A percentile compares a stretch with the other conserved stretches of the same genome.
phyloP scores from a whole-genome alignment of 2,329 filamentous ascomycete genomes.

The Coniella lustricola region DNA sequence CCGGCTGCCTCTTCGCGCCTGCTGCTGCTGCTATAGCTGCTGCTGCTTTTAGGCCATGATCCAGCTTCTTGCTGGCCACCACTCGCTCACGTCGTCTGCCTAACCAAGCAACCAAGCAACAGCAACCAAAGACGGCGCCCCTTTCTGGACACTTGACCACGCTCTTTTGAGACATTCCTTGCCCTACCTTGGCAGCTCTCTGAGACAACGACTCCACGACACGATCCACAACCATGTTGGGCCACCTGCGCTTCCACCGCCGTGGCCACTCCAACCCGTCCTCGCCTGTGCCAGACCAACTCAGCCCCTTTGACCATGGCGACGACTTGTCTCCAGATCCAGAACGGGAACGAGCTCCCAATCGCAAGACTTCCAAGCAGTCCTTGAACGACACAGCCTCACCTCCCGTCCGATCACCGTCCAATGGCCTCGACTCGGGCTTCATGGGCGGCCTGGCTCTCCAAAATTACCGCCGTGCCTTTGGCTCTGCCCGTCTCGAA shows the following conservation, averaged over 20 bases:
- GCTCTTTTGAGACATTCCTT: no score
- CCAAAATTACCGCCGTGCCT: constrained; percentile 40
- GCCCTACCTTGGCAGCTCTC: no score
- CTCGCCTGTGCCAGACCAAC: constrained; percentile 43
- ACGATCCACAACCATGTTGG: constrained; percentile 11
- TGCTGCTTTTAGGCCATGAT: no score
- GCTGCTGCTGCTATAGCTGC: no score
- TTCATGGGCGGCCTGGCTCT: constrained; percentile 52
- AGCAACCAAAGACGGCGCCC: no score
- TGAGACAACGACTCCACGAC: constrained; percentile 1
- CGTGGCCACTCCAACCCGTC: constrained; percentile 49
- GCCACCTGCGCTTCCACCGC: constrained; percentile 47
- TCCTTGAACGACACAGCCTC: constrained; percentile 19
- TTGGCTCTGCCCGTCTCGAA: constrained; percentile 19
- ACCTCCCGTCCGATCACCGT: constrained; percentile 26
- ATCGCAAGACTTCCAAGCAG: constrained; percentile 13
- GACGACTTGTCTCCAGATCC: constrained; percentile 35
- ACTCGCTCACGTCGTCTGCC: neutral
- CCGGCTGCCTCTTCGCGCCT: no score
- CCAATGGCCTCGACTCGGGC: constrained; percentile 33
- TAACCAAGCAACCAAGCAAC: no score
- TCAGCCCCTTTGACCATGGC: constrained; percentile 31
- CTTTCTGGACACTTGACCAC: no score
- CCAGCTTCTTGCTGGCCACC: neutral
- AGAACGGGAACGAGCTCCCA: constrained; percentile 11